Base-by-base conservation (phyloP, 768 basidiomycete species). In the Xerocomellus intermedius region DNA sequence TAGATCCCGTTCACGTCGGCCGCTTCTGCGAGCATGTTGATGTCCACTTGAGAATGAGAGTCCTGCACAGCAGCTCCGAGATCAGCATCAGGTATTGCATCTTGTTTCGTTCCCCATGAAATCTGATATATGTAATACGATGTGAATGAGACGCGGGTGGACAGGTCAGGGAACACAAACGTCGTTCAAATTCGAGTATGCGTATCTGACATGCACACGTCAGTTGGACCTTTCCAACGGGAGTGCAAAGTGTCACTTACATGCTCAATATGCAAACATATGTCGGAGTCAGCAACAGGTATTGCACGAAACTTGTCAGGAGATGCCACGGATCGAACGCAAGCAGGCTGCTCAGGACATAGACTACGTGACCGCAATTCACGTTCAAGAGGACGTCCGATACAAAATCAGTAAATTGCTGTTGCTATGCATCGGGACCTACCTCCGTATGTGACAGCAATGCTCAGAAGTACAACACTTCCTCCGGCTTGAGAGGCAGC, bases 281-380 rank as follows among this genome's bases (percentile, higher is more conserved):
- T 28, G 83, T 85, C 26, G 94, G 92, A 3, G 87, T 90, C 51
- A 97, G 80, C 19, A 98, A 75, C 65, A 98, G 72, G 66, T 97
- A 99, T 47, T 91, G 93, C 14, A 86, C 62, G 65, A 94, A 94
- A 63, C 91, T 94, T 9, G 95, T 98, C 59, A 97, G 45, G 76
- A 98, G 85, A 73, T 98, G 96, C 92, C 93, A 95, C 5, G 97
- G 95, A 71, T 99, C 97, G 54, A 95, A 82, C 0, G 93, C 91
- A 38, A 98, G 74, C 37, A 97, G 60, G 57, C 88, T 87, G 42
- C 89, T 82, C 35, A 87, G 74, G 6, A 88, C 75, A 71, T 91
- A 97, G 37, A 90, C 86, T 87, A 51, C n/a, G 44, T 26, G 24
- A 1, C 48, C 19, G 26, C 38, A 14, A 28, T 64, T 17, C 48